Base-by-base conservation (phyloP, 495 filamentous ascomycete species). In the Penicillium atrosanguineum region DNA sequence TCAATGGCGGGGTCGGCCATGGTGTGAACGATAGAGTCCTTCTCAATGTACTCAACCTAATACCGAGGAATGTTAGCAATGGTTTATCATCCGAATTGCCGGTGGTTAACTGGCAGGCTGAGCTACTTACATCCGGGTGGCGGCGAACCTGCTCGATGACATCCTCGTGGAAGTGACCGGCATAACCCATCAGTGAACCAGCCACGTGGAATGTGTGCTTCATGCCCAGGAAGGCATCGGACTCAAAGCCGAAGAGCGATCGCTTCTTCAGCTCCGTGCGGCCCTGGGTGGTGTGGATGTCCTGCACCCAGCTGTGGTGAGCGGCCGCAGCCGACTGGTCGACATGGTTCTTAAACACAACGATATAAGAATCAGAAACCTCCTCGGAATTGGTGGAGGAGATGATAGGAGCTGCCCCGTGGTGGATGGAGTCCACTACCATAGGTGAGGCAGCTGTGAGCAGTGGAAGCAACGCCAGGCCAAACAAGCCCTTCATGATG, bases 281-380 rank as follows among this genome's bases (percentile, higher is more conserved):
- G 70, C 87, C 78, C 49, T 84, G 66, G 38, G 74, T 60, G 68
- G 60, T 44, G 60, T 76, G 73, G 62, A 95, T 80, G 74, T 89
- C 82, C 78, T 95, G 85, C 63, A 99, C 87, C 95, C 95, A 99
- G 69, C 69, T 83, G 67, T 96, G 91, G 68, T 99, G 95, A 60
- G 79, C 81, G 21, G 80, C 69, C 12, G 87, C 90, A 47, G 82
- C 76, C 18, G 74, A 73, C 21, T 84, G 71, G 53, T 78, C 77
- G 49, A 99, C 87, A 68, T 97, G 90, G 71, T 93, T 88, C 85
- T 99, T 97, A 83, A 99, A 97, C 59, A 95, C 90, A 74, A 99
- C 75, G 73, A 99, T 96, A 72, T 97, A 99, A 37, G 89, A 90
- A 76, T 96, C 87, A 43, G 90, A 88, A 31, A 99, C 82, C 61